These are phyloP conservation scores for Tulasnella calospora DNA, from an alignment of 768 basidiomycete species.

Conservation along the genomic window DNA sequence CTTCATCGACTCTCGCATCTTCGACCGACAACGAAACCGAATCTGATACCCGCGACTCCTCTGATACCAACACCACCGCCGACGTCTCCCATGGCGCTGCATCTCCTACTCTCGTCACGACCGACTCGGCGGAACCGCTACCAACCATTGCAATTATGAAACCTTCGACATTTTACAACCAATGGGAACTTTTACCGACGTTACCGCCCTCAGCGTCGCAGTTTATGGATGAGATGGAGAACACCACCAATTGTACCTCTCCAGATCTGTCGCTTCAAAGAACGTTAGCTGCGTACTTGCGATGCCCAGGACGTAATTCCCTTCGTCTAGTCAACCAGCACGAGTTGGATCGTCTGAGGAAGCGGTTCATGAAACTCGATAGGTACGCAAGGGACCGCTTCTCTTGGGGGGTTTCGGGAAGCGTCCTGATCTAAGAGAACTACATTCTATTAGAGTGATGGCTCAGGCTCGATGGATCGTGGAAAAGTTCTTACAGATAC, in stretches of 20 bases:
- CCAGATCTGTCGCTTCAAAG: neutral
- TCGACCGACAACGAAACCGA: neutral
- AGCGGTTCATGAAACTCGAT: conserved; percentile 99
- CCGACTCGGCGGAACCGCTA: neutral
- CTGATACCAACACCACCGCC: neutral
- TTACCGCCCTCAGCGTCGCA: conserved; percentile 60
- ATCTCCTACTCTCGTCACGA: neutral
- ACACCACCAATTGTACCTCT: conserved; percentile 88
- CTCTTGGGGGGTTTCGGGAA: neutral
- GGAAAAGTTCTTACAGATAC: conserved; percentile 97
- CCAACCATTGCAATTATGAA: neutral
- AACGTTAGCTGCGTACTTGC: too few species aligned
- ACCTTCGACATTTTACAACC: conserved; percentile 3
- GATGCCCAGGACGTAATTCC: neutral
- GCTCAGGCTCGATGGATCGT: conserved; percentile 94
- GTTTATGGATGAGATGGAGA: conserved; percentile 98
- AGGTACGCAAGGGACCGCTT: conserved; percentile 45
- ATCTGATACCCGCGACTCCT: neutral
- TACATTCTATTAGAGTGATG: conserved; percentile 55
- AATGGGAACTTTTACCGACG: conserved; percentile 14
- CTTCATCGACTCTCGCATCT: neutral
- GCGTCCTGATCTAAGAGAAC: neutral
- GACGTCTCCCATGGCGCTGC: neutral
- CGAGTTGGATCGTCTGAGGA: conserved; percentile 93
- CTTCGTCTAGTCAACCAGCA: conserved; percentile 72